A percentile compares a stretch with the other conserved stretches of the same genome.
These are phyloP conservation scores for Yarrowia deformans DNA, from an alignment of 805 yeast genomes.

Conservation along the genomic window DNA sequence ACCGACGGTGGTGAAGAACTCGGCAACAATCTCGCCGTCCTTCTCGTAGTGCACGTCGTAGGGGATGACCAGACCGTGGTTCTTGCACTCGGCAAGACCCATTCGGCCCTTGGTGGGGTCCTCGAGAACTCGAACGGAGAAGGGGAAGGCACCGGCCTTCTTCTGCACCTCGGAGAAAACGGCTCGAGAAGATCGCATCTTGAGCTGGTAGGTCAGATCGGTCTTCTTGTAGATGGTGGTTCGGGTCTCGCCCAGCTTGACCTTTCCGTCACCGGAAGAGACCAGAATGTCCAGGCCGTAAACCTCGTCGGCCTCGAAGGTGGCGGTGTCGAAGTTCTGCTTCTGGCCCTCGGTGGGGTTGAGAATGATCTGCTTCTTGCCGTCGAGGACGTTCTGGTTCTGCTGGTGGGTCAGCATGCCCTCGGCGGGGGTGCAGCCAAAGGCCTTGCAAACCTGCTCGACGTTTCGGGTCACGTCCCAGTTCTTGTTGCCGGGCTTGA, in stretches of 20 bases:
- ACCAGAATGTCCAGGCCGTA: constrained; percentile 77
- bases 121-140: constrained; percentile 67
- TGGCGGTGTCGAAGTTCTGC: constrained; percentile 65
- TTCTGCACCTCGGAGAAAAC: constrained; percentile 71
- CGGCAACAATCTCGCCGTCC: constrained; percentile 71
- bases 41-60: constrained; percentile 74
- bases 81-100: constrained; percentile 75
- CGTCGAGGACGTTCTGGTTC: constrained; percentile 69
- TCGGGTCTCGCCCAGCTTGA: constrained; percentile 62
- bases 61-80: constrained; percentile 70
- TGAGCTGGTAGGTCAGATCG: constrained; percentile 70
- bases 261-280: constrained; percentile 74
- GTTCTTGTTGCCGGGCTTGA: constrained; percentile 72
- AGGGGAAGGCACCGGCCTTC: constrained; percentile 72
- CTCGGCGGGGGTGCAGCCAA: constrained; percentile 68
- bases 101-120: constrained; percentile 76
- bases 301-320: constrained; percentile 77
- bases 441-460: constrained; percentile 65
- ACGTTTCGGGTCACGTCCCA: constrained; percentile 77
- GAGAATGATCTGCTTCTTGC: constrained; percentile 76
- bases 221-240: constrained; percentile 78
- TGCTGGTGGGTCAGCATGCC: constrained; percentile 80
- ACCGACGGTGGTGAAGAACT: constrained; percentile 77
- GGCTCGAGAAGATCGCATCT: constrained; percentile 72
- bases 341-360: constrained; percentile 76